Evolutionary conservation across 805 yeast species (phyloP).

Genomic region (Candida gorgasii): DNA sequence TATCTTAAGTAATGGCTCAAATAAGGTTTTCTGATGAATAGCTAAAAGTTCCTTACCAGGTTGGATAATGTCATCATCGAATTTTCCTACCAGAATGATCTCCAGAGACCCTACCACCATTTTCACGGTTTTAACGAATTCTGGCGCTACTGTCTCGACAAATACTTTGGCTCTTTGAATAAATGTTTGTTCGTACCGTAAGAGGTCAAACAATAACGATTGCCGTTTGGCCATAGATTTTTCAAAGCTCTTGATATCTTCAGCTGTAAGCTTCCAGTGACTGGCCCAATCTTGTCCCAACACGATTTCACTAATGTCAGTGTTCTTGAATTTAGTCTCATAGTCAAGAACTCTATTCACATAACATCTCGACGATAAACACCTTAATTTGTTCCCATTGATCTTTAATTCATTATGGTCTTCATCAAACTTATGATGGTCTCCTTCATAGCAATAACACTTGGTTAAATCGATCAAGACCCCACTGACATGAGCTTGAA

Average conservation of each 20-base stretch:
- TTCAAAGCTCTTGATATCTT: conserved; percentile 52
- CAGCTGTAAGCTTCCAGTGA: conserved; percentile 62
- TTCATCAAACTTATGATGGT: conserved; percentile 18
- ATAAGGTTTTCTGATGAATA: conserved; percentile 53
- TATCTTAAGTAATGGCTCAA: conserved; percentile 59
- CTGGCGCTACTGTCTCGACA: conserved; percentile 47
- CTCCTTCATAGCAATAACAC: conserved; percentile 43
- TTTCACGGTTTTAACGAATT: conserved; percentile 33
- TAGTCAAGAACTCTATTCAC: conserved; percentile 33
- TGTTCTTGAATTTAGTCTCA: conserved; percentile 24
- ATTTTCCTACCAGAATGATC: conserved; percentile 22
- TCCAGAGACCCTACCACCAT: conserved; percentile 18
- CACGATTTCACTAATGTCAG: conserved; percentile 26
- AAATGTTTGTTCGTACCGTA: conserved; percentile 69
- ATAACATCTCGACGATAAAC: conserved; percentile 39
- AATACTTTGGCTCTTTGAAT: conserved; percentile 67
- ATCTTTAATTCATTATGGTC: conserved; percentile 9
- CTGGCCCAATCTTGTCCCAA: conserved; percentile 60
- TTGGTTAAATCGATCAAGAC: conserved; percentile 45
- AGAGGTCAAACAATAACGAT: conserved; percentile 72
- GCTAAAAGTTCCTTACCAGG: conserved; percentile 57
- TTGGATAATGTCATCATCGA: conserved; percentile 57
- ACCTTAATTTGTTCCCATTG: conserved; percentile 20
- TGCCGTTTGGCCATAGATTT: conserved; percentile 62
- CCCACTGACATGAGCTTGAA: conserved; percentile 31